Percentiles rank a stretch among this genome's conserved stretches.
Evolutionary conservation across 768 basidiomycete genomes (phyloP).

Genomic region (Gymnopilus junonius): DNA sequence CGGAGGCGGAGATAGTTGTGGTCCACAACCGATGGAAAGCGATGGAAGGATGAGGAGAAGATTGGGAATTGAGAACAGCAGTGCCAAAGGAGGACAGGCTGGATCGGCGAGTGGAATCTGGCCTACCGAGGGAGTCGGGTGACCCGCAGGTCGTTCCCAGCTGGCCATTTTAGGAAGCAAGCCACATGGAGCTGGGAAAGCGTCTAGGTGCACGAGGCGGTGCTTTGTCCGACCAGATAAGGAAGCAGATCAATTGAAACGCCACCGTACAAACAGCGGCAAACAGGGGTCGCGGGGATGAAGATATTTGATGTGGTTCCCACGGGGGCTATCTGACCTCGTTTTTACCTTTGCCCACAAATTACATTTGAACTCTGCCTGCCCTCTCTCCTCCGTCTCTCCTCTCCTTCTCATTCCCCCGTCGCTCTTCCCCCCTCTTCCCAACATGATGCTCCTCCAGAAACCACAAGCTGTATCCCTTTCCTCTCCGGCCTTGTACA

Average conservation of each 20-base stretch:
- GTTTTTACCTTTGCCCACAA: slow-evolving; percentile 13
- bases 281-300: slow-evolving; percentile 9
- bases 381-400: slow-evolving; percentile 13
- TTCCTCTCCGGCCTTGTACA: slow-evolving; percentile 25
- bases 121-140: slow-evolving; percentile 1
- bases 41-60: neutral
- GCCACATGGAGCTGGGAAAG: slow-evolving; percentile 7
- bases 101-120: neutral
- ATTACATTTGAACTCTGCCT: slow-evolving; percentile 17
- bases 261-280: slow-evolving; percentile 8
- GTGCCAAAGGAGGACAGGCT: neutral
- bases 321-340: slow-evolving; percentile 17
- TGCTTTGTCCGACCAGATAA: neutral
- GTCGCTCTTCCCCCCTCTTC: slow-evolving; percentile 22
- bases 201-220: slow-evolving; percentile 2
- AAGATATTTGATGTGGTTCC: slow-evolving; percentile 2
- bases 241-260: slow-evolving; percentile 12
- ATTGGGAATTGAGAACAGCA: neutral
- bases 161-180: neutral
- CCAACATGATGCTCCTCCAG: slow-evolving; percentile 53
- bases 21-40: neutral
- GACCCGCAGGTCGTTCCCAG: neutral
- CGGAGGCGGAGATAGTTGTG: neutral
- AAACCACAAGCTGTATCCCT: slow-evolving; percentile 43
- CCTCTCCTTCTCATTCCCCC: slow-evolving; percentile 23